Percentiles rank a stretch among this genome's conserved stretches.
These are phyloP conservation scores for Penicillium chermesinum DNA, from an alignment of 495 filamentous ascomycete species.

Conservation along the genomic window DNA sequence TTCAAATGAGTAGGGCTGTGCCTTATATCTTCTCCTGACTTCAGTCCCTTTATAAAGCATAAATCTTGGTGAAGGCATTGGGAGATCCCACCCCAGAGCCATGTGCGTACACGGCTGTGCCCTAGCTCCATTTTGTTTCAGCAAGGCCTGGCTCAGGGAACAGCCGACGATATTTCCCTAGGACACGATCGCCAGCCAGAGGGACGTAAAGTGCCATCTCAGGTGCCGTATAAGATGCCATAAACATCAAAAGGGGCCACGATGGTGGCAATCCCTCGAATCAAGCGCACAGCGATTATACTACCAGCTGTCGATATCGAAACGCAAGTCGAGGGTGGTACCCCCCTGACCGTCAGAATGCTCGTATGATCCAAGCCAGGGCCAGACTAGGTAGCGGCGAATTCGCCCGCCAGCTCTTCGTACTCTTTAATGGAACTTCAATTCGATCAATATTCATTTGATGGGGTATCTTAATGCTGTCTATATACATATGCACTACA, in stretches of 20 bases:
- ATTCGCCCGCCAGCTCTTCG: too few species aligned
- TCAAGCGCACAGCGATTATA: conserved; percentile 52
- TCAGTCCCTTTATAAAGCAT: conserved; percentile 37
- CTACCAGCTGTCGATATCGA: conserved; percentile 50
- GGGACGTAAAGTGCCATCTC: conserved; percentile 54
- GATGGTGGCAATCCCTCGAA: conserved; percentile 57
- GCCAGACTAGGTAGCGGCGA: too few species aligned
- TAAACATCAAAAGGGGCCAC: conserved; percentile 54
- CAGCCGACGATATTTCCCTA: conserved; percentile 51
- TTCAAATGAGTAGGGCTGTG: not conserved
- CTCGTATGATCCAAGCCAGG: too few species aligned
- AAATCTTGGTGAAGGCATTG: conserved; percentile 42
- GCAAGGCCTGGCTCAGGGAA: conserved; percentile 51
- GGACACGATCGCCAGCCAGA: conserved; percentile 54
- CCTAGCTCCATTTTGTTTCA: conserved; percentile 25
- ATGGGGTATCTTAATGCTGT: not conserved
- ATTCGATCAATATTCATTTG: not conserved
- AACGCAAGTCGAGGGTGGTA: conserved; percentile 54
- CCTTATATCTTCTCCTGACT: conserved; percentile 15
- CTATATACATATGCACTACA: not conserved
- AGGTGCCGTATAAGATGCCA: conserved; percentile 57
- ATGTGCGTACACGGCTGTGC: conserved; percentile 27
- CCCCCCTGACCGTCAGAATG: conserved; percentile 46
- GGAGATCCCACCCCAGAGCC: conserved; percentile 36
- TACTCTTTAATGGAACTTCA: too few species aligned